Base-by-base conservation (phyloP, 805 yeast species). In the Ogataea glucozyma region DNA sequence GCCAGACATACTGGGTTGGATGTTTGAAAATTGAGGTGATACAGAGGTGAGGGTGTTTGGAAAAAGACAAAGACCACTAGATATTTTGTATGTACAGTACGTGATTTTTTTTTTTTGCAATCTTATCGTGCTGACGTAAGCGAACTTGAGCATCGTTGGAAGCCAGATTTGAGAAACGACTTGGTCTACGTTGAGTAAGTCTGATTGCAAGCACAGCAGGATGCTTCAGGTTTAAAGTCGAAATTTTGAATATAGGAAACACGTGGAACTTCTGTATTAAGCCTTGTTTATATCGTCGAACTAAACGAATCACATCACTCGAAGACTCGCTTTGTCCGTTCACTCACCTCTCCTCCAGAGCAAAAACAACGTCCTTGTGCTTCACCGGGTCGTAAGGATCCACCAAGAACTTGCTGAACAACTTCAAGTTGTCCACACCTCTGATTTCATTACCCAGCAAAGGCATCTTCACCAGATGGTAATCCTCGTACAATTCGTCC, bases 401-500 rank as follows among this genome's bases (percentile, higher is more conserved):
- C 39, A 88, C 67, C 57, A 91, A 76, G 70, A 84, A 88, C 58
- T 80, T 76, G 23, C 96, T 87, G 60, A 93, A 93, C 63, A 81
- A 78, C 63, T 79, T 83, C 65, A 93, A 75, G 60, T 89, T 88
- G 42, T 84, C 85, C 49, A 87, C 73, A 24, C 99, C 99, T 67
- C 99, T 81, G 43, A 93, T 93, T 70, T 93, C 99, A 52, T 85
- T 80, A 35, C 97, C 96, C 53, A 93, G 79, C 62, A 91, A 79
- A 3, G 99, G 99, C 82, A 93, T 85, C 70, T 88, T 89, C 24
- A 93, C 93, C 56, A 93, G 74, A 62, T 95, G 97, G 75, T 91
- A 93, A 66, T 93, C 99, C 67, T 93, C 99, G 61, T 93, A 93
- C 46, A 93, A 74, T 65, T 93, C 99, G 57, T 78, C 87, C 83